phyloP scores from a whole-genome alignment of 768 basidiomycete species.

The Tricholoma hemisulphureum region DNA sequence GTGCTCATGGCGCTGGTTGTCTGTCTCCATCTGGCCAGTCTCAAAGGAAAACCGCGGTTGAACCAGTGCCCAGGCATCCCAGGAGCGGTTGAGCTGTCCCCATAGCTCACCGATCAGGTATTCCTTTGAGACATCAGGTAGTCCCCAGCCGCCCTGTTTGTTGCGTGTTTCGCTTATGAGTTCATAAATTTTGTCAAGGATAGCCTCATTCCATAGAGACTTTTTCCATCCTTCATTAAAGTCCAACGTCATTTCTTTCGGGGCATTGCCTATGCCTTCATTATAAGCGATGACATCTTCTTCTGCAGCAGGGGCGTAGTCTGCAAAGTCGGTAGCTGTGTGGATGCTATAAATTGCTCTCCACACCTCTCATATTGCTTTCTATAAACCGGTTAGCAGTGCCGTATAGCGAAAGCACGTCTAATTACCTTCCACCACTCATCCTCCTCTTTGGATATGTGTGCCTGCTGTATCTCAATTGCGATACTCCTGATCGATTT shows the following conservation, averaged over 20 bases:
- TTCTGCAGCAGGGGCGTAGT: neutral
- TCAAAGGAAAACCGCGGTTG: neutral
- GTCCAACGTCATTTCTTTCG: neutral
- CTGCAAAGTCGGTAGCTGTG: neutral
- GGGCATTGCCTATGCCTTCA: neutral
- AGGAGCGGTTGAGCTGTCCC: constrained; percentile 2
- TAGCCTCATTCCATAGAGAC: neutral
- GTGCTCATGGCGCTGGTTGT: neutral
- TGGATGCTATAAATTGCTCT: neutral
- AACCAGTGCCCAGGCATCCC: constrained; percentile 6
- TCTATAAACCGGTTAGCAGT: neutral
- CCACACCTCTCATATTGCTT: neutral
- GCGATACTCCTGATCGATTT: neutral
- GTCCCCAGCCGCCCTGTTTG: neutral
- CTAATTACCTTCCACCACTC: neutral
- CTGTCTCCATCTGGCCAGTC: neutral
- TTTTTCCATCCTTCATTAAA: neutral
- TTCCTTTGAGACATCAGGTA: constrained; percentile 11
- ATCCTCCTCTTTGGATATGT: neutral
- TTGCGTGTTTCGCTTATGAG: neutral
- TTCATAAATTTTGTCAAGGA: neutral
- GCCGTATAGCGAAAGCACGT: neutral
- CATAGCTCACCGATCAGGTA: neutral
- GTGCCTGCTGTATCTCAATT: neutral
- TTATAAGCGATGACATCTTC: neutral